phyloP scores from a whole-genome alignment of 305 asterid species.

The Fraxinus angustifolia region DNA sequence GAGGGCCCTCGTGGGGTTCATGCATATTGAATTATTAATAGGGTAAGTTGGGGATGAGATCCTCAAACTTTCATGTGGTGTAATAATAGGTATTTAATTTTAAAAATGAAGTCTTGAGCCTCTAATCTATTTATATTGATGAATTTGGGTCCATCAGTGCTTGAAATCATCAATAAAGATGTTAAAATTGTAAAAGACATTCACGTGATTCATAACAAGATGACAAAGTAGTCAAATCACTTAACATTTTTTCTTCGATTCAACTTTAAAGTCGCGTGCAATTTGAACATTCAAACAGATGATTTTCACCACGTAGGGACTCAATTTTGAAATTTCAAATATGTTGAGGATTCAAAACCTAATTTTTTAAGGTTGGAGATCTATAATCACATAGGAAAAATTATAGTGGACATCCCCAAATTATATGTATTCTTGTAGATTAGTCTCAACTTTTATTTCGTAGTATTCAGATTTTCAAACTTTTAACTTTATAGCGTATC shows the following conservation, averaged over 20 bases:
- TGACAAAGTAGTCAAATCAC: background rate
- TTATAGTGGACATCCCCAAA: background rate
- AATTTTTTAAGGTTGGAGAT: background rate
- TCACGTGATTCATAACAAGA: background rate
- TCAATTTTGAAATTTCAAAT: background rate
- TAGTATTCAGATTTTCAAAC: background rate
- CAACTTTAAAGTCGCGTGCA: background rate
- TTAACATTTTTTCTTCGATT: background rate
- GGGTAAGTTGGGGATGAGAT: background rate
- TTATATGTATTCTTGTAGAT: background rate
- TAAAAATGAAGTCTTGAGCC: background rate
- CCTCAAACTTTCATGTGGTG: background rate
- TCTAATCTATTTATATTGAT: background rate
- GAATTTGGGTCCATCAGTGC: background rate
- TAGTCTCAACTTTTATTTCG: background rate
- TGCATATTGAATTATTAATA: background rate
- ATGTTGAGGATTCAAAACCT: background rate
- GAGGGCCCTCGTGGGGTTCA: conserved; percentile 9
- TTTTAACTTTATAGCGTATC: background rate
- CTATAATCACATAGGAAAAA: background rate
- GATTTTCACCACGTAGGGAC: background rate
- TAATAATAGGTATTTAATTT: background rate
- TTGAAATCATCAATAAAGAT: background rate
- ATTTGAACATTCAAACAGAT: background rate
- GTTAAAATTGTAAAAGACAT: background rate